Base-by-base conservation (phyloP, 2,329 filamentous ascomycete genomes). In the Beauveria sp. region DNA sequence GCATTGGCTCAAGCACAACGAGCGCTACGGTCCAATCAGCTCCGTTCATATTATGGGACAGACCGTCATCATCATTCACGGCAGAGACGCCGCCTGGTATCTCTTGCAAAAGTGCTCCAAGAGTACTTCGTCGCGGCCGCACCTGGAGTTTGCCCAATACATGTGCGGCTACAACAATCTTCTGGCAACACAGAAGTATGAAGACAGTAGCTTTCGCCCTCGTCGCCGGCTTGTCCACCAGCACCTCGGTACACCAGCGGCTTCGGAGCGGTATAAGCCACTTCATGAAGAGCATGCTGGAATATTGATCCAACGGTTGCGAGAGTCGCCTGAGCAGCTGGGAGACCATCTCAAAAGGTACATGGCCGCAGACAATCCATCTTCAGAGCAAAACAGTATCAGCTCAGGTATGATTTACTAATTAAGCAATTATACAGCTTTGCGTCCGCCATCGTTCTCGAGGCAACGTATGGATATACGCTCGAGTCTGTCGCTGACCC, bases 51-150 rank as follows among this genome's bases (percentile, higher is more conserved):
- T 66, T 6, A 22, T 67, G 48, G 65, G 74, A 63, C 69, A 70
- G 61, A 75, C 74, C 1, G 65, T 78, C 20, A 65, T 80, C 46
- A 65, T 79, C 26, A 56, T 79, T 1, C 72, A 78, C 57, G 73
- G 75, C 60, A 65, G 67, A 55, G 64, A 72, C 9, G 64, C 73
- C 5, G 73, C 74, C 0, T 60, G 68, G 3, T 71, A 76, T 4
- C 67, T 78, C 7, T 62, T 78, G 34, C 73, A 73, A n/a, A 73
- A 73, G 63, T 67, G 52, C 18, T 71, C 70, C 0, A 56, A 69
- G 4, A 69, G 66, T 43, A 70, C 70, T 2, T 71, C 71, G 7
- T 65, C 65, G 12, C 66, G 71, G 14, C 67, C 72, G 1, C 61
- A 38, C 3, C 65, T 68, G 62, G 61, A 65, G 40, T 71, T 73